Base-by-base conservation (phyloP, 805 yeast genomes). In the Saturnispora diversa region DNA sequence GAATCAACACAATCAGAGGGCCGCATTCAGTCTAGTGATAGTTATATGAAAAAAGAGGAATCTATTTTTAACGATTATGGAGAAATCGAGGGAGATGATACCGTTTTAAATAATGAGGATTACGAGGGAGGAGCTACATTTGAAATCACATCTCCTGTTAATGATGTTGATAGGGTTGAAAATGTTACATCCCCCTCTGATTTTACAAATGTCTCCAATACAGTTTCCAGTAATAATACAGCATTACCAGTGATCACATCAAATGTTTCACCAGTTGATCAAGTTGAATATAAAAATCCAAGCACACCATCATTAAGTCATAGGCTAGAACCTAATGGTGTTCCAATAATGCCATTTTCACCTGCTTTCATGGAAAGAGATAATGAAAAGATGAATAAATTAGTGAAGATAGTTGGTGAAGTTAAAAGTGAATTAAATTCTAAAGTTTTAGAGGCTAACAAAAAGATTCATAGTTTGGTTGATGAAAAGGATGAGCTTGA, bases 371-470 rank as follows among this genome's bases (percentile, higher is more conserved):
- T 31, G 21, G 45, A 41, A 24, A 43, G 40, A 15, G 57, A 50
- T 31, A 49, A 49, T 21, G 31, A 37, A 3, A 51, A 50, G 27
- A 40, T 53, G 13, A 50, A 49, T 22, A 47, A 42, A 17, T 52
- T 58, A 51, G 45, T 52, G 4, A 39, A 37, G 12, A 53, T 54
- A 55, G 42, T 60, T n/a, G 49, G 44, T 20, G 53, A 56, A 10
- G 51, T 74, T 39, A 71, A 66, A 45, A 16, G 48, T 3, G 67
- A 67, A 31, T 70, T 75, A 46, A 68, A 66, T 42, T 58, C 59
- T 4, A 79, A 76, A 47, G 78, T 81, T 46, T 66, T 63, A 37
- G 61, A 65, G 37, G 88, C 87, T 0, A 72, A 77, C 48, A 67
- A 67, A 15, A 70, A 70, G 42, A 76, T 81, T 17, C 58, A 57